Evolutionary conservation across 73 alveolate genomes (phyloP).

Genomic region (Paramecium primaurelia): DNA sequence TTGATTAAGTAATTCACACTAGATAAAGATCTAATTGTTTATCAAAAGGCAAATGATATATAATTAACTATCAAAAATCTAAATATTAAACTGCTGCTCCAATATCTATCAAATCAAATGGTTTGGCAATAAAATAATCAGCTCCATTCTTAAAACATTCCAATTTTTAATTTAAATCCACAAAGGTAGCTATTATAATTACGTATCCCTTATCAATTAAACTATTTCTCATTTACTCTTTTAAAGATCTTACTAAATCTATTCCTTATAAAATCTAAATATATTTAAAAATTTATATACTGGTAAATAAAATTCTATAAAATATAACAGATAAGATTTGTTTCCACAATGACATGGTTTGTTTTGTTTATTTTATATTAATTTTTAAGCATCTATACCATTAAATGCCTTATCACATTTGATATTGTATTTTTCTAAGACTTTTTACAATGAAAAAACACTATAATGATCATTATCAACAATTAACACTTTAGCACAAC

Average conservation of each 20-base stretch:
- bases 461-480: constrained; percentile 53
- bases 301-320: constrained; percentile 22
- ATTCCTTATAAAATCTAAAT: not conserved
- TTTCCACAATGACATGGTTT: constrained; percentile 43
- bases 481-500: constrained; percentile 37
- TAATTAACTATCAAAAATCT: constrained; percentile 38
- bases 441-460: not conserved
- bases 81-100: constrained; percentile 47
- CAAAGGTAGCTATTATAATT: not conserved
- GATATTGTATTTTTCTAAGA: constrained; percentile 11
- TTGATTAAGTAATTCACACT: not conserved
- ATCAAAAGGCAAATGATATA: not conserved
- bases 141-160: constrained; percentile 36
- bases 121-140: constrained; percentile 6
- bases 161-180: constrained; percentile 9
- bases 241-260: not conserved
- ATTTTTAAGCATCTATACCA: constrained; percentile 30
- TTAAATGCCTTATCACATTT: constrained; percentile 33
- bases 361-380: not conserved
- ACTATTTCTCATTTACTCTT: not conserved
- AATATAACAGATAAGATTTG: not conserved
- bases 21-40: not conserved
- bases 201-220: not conserved
- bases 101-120: constrained; percentile 33
- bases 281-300: not conserved